Evolutionary conservation across 139 green algal genomes (phyloP), one percentile per base, ranked within the genome.

Genomic region (Chlorella vulgaris): DNA sequence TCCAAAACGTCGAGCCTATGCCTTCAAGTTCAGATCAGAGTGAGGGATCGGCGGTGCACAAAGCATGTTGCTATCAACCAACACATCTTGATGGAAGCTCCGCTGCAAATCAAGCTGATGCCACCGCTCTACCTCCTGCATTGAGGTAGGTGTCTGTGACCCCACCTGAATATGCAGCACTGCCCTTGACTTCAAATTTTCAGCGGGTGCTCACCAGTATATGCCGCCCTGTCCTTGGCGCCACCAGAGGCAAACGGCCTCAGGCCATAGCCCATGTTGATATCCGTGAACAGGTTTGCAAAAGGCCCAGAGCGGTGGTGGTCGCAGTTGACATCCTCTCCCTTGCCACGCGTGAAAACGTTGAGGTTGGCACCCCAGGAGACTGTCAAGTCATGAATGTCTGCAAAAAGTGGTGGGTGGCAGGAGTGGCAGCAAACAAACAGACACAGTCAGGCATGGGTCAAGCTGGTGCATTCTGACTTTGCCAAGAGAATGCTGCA

Each of bases 221-320:
- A 55, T 1, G 66, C 66, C 2, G 38, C 66, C 22, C 39, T 26
- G 38, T 74, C 38, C 7, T 36, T 21, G 3, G 2, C 15, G 22
- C 66, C 66, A 13, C 66, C 66, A 2, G 66, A 74, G 21, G 5
- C 40, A 38, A 50, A 74, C 36, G 31, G 42, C 1, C 66, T 36
- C 24, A 38, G 40, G 36, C 66, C 66, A 8, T 58, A 74, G 22
- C 66, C 66, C 66, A 74, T 26, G 10, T 74, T 38, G 4, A 74
- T 55, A 38, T 74, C 66, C 6, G 66, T 74, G 24, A 53, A 74
- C 35, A 74, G 66, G 66, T 74, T 74, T 22, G 66, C 66, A 21
- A 21, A 74, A 3, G 66, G 66, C 35, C 35, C 66, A 3, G 66
- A 40, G 2, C 66, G 22, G 66, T 74, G 66, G 35, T 74, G 67